These are phyloP conservation scores for Arthrobotrys entomopaga DNA, from an alignment of 2,329 filamentous ascomycete species.

Conservation along the genomic window DNA sequence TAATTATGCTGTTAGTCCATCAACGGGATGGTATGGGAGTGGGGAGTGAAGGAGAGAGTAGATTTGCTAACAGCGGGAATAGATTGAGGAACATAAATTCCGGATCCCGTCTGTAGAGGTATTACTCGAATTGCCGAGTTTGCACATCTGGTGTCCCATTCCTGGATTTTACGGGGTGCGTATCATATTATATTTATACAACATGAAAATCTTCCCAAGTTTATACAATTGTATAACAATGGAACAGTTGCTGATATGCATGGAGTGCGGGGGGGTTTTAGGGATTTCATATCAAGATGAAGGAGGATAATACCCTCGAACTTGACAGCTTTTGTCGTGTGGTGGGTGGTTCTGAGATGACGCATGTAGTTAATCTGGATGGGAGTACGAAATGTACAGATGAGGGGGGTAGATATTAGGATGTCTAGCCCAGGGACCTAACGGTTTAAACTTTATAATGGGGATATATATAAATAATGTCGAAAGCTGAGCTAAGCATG, in stretches of 20 bases:
- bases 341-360: constrained; percentile 34
- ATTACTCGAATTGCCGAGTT: constrained; percentile 24
- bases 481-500: too few relatives aligned
- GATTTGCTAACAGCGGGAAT: neutral
- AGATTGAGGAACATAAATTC: constrained; percentile 35
- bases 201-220: too few relatives aligned
- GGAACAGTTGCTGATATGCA: neutral
- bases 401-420: constrained; percentile 17
- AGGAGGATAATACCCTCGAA: constrained; percentile 27
- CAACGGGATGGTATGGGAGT: neutral
- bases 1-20: too few relatives aligned
- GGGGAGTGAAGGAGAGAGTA: neutral
- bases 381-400: constrained; percentile 35
- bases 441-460: neutral
- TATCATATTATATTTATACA: neutral
- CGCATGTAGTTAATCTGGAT: constrained; percentile 23
- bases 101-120: constrained; percentile 30
- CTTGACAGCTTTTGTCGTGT: constrained; percentile 45
- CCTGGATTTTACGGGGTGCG: constrained; percentile 48
- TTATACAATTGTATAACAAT: too few relatives aligned
- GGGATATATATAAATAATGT: too few relatives aligned
- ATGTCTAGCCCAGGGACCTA: neutral
- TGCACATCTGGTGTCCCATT: constrained; percentile 41
- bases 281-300: constrained; percentile 40
- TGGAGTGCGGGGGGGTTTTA: constrained; percentile 13